phyloP scores from a whole-genome alignment of 768 basidiomycete genomes.

The Auricularia sp. region DNA sequence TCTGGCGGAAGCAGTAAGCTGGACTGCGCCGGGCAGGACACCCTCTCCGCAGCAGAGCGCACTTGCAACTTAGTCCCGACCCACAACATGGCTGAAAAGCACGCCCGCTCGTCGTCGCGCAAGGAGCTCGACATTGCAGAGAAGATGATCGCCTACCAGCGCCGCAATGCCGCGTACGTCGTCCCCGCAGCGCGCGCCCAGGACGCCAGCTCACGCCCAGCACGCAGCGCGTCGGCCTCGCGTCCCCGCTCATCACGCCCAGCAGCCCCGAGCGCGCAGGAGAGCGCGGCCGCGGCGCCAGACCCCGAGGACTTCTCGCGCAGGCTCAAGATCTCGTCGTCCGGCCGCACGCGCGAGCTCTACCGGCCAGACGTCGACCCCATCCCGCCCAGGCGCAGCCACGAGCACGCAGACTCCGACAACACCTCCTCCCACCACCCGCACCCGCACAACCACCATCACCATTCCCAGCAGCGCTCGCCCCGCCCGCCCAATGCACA shows the following conservation, averaged over 20 bases:
- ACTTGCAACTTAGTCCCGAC: not conserved
- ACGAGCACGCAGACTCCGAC: constrained; percentile 62
- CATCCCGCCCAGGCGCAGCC: constrained; percentile 46
- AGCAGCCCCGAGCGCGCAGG: constrained; percentile 25
- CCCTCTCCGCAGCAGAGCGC: not conserved
- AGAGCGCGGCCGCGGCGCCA: constrained; percentile 26
- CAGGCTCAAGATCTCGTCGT: constrained; percentile 51
- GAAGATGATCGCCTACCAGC: constrained; percentile 55
- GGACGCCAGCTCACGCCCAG: constrained; percentile 20
- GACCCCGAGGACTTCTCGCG: constrained; percentile 69
- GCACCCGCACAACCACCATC: constrained; percentile 21
- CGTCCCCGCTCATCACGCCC: constrained; percentile 6
- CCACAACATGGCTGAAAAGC: not conserved
- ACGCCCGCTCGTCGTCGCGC: not conserved
- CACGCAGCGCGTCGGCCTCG: constrained; percentile 19
- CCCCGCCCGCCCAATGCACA: constrained; percentile 17
- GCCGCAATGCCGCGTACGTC: constrained; percentile 51
- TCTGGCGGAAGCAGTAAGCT: too few species aligned
- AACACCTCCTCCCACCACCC: constrained; percentile 39
- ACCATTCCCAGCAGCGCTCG: constrained; percentile 30
- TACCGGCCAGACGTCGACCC: constrained; percentile 68
- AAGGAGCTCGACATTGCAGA: constrained; percentile 39
- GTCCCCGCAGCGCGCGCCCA: constrained; percentile 5
- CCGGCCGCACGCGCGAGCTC: constrained; percentile 33
- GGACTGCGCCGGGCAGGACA: too few species aligned